Conservation (phyloP, 2,329 filamentous ascomycete species). For the Calonectria multiphialidica region DNA sequence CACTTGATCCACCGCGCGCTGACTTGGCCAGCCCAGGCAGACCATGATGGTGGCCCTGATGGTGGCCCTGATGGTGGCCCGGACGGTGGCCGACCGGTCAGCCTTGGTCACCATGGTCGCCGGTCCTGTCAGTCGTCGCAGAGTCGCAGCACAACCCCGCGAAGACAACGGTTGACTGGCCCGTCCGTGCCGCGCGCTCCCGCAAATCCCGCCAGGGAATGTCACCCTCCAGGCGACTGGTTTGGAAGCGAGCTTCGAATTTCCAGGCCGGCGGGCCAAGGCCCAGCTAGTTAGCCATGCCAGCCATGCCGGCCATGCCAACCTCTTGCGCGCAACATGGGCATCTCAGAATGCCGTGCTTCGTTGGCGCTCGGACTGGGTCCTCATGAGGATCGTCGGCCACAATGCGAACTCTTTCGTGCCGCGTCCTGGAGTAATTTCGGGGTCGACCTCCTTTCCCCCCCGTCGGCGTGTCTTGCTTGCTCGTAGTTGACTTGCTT, state of each 20-base stretch:
- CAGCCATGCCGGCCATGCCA: neutral
- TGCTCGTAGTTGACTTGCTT: conserved; percentile 36
- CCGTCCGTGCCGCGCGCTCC: conserved; percentile 23
- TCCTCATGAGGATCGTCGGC: conserved; percentile 39
- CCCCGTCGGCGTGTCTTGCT: conserved; percentile 22
- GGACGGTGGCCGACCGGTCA: conserved; percentile 32
- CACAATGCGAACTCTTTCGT: conserved; percentile 31
- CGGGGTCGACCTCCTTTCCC: conserved; percentile 36
- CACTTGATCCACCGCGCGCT: conserved; percentile 39
- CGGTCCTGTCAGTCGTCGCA: conserved; percentile 9
- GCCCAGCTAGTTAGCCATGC: neutral
- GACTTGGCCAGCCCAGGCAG: conserved; percentile 39
- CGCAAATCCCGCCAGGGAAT: conserved; percentile 25
- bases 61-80: conserved; percentile 34
- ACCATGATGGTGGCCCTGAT: conserved; percentile 26
- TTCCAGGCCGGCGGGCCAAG: neutral
- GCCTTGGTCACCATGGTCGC: conserved; percentile 10
- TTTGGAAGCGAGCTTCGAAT: neutral
- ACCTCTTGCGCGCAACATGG: conserved; percentile 9
- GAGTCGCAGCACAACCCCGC: conserved; percentile 9
- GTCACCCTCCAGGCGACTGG: conserved; percentile 17
- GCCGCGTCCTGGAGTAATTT: conserved; percentile 36
- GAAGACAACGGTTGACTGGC: conserved; percentile 16
- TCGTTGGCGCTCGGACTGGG: conserved; percentile 27
- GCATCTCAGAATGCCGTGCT: conserved; percentile 20